Conservation (phyloP, 257 asterid species). For the Solanum arcanum region DNA sequence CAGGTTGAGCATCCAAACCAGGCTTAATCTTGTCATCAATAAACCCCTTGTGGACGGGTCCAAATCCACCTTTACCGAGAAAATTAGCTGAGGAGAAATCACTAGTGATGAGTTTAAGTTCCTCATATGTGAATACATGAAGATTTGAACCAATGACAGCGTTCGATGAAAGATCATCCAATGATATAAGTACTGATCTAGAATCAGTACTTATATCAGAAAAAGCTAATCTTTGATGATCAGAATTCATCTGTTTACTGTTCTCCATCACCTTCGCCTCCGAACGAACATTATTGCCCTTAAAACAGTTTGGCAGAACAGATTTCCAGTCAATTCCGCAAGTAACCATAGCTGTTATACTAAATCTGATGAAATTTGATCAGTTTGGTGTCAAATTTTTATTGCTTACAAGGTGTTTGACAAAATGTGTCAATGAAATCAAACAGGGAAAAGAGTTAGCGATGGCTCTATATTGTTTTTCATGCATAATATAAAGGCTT, state of each 20-base stretch:
- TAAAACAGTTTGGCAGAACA: constrained; percentile 16
- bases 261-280: constrained; percentile 2
- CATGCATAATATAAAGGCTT: not conserved
- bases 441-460: not conserved
- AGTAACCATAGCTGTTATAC: not conserved
- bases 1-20: constrained; percentile 65
- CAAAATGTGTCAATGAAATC: not conserved
- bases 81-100: constrained; percentile 40
- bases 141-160: constrained; percentile 50
- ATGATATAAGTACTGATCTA: constrained; percentile 26
- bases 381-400: not conserved
- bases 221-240: constrained; percentile 34
- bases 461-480: not conserved
- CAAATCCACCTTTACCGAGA: constrained; percentile 88
- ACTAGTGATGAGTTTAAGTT: constrained; percentile 37
- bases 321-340: constrained; percentile 2
- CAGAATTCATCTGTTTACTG: constrained; percentile 6
- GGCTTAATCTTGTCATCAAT: constrained; percentile 46
- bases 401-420: not conserved
- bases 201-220: constrained; percentile 50
- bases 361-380: not conserved
- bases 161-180: constrained; percentile 48
- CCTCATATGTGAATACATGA: constrained; percentile 47
- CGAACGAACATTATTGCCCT: not conserved
- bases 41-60: constrained; percentile 87